Evolutionary conservation across 257 asterid genomes (phyloP).

Genomic region (Nicotiana obtusifolia): DNA sequence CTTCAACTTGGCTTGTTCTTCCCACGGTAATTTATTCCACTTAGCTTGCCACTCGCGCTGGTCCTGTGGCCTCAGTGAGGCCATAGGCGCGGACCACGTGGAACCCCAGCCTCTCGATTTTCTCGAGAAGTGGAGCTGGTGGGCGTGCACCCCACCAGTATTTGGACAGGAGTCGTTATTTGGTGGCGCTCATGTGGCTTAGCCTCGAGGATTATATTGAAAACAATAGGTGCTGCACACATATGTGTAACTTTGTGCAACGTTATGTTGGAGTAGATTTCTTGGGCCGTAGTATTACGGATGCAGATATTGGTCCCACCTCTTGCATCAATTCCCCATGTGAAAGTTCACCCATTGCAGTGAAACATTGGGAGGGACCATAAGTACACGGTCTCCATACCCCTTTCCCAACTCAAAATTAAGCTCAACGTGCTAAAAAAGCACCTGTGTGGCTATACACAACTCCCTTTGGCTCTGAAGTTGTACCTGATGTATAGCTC

Average conservation of each 20-base stretch:
- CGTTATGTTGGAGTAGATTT: constrained; percentile 48
- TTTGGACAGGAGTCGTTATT: constrained; percentile 29
- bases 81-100: constrained; percentile 81
- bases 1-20: constrained; percentile 41
- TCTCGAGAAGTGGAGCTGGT: constrained; percentile 55
- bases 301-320: constrained; percentile 88
- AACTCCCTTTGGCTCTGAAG: constrained; percentile 78
- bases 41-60: constrained; percentile 68
- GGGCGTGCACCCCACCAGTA: constrained; percentile 84
- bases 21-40: constrained; percentile 41
- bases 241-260: constrained; percentile 66
- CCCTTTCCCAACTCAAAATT: constrained; percentile 70
- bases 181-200: constrained; percentile 45
- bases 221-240: constrained; percentile 78
- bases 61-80: constrained; percentile 81
- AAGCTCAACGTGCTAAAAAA: constrained; percentile 62
- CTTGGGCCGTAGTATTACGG: constrained; percentile 50
- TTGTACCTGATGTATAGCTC: constrained; percentile 82
- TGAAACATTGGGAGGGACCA: constrained; percentile 96
- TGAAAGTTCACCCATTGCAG: constrained; percentile 90
- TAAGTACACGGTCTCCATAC: constrained; percentile 57
- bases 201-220: constrained; percentile 55
- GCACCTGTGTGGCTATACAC: constrained; percentile 83
- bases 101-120: constrained; percentile 21
- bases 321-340: constrained; percentile 82